Base-by-base conservation (phyloP, 2,329 filamentous ascomycete genomes). In the Diaporthe sp. region DNA sequence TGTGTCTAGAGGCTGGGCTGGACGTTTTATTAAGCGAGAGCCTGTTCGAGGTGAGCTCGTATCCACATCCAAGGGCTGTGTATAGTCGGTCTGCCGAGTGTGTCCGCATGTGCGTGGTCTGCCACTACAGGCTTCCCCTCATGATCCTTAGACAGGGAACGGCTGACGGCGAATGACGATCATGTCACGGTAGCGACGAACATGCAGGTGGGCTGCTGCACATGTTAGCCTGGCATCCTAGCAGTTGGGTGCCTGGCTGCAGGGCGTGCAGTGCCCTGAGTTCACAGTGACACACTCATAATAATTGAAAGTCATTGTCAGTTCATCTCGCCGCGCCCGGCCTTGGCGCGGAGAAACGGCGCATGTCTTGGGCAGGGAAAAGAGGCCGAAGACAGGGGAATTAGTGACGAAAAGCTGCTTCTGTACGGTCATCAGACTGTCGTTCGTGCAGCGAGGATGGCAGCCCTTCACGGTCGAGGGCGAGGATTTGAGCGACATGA, bases 61-160 rank as follows among this genome's bases (percentile, higher is more conserved):
- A 55, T 55, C 49, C 65, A 68, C 65, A 37, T 2, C 7, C 65
- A 39, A 42, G 46, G 25, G 5, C 17, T 22, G 53, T 55, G 6
- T 42, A 25, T 31, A 34, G 59, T 46, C 25, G 28, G 61, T 34
- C 58, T 46, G 39, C 39, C 42, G 42, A 31, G 61, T 3, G 42
- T 31, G 39, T n/a, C 19, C 13, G 22, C 28, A 68, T 68, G 62
- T 68, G 44, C 62, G 46, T 53, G 46, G 44, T 68, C 46, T 53
- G 65, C 58, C 34, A 22, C 31, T 65, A 25, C 72, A 74, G 37
- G 62, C 25, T 74, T 69, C 72, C 61, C 72, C 61, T 74, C 72
- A 74, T 34, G 46, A 68, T 68, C 44, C 65, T 37, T 19, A 55
- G 65, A 34, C 65, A 55, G 49, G 65, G 65, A 28, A 55, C 65